A percentile compares a stretch with the other conserved stretches of the same genome.
These are phyloP conservation scores for Bruguiera parviflora DNA, from an alignment of 345 rosid genomes.

Conservation along the genomic window DNA sequence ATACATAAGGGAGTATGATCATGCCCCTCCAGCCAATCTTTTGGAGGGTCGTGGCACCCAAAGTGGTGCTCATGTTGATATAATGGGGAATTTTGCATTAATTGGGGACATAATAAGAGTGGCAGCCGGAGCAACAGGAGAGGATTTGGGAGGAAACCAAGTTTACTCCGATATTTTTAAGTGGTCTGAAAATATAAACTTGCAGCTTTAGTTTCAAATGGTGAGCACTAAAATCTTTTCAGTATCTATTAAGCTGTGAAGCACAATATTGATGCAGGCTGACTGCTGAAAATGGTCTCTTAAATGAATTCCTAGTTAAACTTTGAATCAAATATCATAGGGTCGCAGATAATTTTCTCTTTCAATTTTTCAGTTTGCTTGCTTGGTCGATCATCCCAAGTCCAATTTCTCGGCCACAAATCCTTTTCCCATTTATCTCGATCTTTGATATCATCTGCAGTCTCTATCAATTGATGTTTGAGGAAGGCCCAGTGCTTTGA, in stretches of 20 bases:
- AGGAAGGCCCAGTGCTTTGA: too few relatives aligned
- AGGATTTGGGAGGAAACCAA: slow-evolving; percentile 78
- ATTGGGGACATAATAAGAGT: slow-evolving; percentile 75
- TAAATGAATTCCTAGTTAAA: too few relatives aligned
- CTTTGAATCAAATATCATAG: not conserved
- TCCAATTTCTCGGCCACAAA: not conserved
- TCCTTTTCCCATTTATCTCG: too few relatives aligned
- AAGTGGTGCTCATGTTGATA: slow-evolving; percentile 87
- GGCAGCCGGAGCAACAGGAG: slow-evolving; percentile 79
- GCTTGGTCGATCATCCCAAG: not conserved
- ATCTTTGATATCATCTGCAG: too few relatives aligned
- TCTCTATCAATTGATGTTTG: too few relatives aligned
- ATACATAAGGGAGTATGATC: slow-evolving; percentile 68
- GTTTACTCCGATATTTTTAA: slow-evolving; percentile 70
- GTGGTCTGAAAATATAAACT: slow-evolving; percentile 74
- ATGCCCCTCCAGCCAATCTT: slow-evolving; percentile 75
- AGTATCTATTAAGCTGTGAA: not conserved
- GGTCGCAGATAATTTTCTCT: not conserved
- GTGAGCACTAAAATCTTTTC: slow-evolving; percentile 8
- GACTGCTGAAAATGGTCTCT: not conserved
- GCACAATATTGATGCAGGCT: not conserved
- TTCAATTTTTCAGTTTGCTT: not conserved
- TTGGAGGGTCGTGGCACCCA: slow-evolving; percentile 87
- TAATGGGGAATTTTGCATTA: slow-evolving; percentile 90
- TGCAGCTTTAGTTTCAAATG: slow-evolving; percentile 43